These are phyloP conservation scores for Paxillus ammoniavirescens DNA, from an alignment of 768 basidiomycete species.

Conservation along the genomic window DNA sequence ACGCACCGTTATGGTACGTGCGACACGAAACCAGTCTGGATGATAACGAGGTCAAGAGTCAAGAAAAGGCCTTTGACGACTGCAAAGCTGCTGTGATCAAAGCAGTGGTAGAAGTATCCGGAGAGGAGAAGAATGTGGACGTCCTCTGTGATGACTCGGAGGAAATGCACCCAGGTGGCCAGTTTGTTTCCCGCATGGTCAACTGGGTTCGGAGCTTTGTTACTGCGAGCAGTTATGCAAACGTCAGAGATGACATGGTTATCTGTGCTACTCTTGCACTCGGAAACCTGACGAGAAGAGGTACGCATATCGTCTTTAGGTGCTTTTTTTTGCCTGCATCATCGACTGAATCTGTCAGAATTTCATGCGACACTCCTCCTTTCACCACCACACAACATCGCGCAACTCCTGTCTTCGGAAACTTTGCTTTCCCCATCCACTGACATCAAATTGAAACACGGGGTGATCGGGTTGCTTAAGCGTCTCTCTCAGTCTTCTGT, in stretches of 20 bases:
- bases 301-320: slow-evolving; percentile 36
- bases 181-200: slow-evolving; percentile 71
- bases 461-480: slow-evolving; percentile 81
- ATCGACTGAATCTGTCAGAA: slow-evolving; percentile 38
- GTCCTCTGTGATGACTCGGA: slow-evolving; percentile 73
- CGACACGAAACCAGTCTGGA: slow-evolving; percentile 32
- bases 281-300: slow-evolving; percentile 77
- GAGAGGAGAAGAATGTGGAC: slow-evolving; percentile 76
- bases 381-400: slow-evolving; percentile 64
- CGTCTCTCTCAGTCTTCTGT: slow-evolving; percentile 74
- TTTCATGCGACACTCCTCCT: slow-evolving; percentile 59
- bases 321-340: background rate
- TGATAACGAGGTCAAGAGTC: slow-evolving; percentile 50
- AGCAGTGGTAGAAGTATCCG: slow-evolving; percentile 80
- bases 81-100: slow-evolving; percentile 88
- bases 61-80: slow-evolving; percentile 71
- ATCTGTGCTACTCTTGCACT: slow-evolving; percentile 83
- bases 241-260: slow-evolving; percentile 66
- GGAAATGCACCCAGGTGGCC: slow-evolving; percentile 57
- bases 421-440: slow-evolving; percentile 51
- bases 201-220: slow-evolving; percentile 69
- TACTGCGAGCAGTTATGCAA: slow-evolving; percentile 30
- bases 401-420: slow-evolving; percentile 55
- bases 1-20: slow-evolving; percentile 63
- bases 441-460: slow-evolving; percentile 87